Percentiles rank a stretch among this genome's conserved stretches.
Conservation (phyloP, 768 basidiomycete genomes). For the Brasilioporus rufonigricans region DNA sequence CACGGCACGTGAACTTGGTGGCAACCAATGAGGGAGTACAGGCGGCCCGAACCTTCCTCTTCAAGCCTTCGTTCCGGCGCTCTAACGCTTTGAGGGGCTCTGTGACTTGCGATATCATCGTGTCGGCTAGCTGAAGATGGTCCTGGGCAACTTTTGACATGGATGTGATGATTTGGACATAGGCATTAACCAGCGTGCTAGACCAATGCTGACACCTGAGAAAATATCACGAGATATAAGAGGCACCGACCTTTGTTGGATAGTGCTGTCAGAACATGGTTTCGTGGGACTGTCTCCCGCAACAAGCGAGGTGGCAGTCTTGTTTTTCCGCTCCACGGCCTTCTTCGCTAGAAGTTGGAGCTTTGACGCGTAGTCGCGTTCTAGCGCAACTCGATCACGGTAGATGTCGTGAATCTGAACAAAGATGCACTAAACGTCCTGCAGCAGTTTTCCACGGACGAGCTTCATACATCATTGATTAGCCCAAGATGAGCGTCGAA, state of each 20-base stretch:
- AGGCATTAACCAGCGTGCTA: constrained; percentile 75
- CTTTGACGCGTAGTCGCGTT: constrained; percentile 77
- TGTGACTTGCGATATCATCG: constrained; percentile 54
- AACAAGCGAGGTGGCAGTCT: constrained; percentile 50
- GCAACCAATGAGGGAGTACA: not conserved
- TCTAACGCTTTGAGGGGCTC: constrained; percentile 62
- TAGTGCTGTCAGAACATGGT: constrained; percentile 47
- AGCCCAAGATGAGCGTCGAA: constrained; percentile 67
- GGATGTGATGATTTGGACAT: constrained; percentile 62
- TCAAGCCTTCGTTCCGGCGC: constrained; percentile 59
- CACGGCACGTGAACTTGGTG: constrained; percentile 10
- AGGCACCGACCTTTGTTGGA: constrained; percentile 53
- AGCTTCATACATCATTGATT: constrained; percentile 55
- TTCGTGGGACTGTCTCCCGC: constrained; percentile 71
- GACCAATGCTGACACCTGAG: constrained; percentile 14
- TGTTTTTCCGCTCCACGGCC: constrained; percentile 68
- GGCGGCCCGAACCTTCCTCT: constrained; percentile 54
- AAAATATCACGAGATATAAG: not conserved
- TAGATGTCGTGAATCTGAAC: constrained; percentile 71
- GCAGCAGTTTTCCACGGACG: not conserved
- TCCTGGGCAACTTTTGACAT: constrained; percentile 62
- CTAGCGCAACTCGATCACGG: constrained; percentile 60
- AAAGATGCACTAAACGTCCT: constrained; percentile 1
- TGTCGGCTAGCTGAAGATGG: constrained; percentile 66
- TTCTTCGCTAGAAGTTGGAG: constrained; percentile 65